Base-by-base conservation (phyloP, 2,329 filamentous ascomycete genomes). In the Didymosphaeria variabile region DNA sequence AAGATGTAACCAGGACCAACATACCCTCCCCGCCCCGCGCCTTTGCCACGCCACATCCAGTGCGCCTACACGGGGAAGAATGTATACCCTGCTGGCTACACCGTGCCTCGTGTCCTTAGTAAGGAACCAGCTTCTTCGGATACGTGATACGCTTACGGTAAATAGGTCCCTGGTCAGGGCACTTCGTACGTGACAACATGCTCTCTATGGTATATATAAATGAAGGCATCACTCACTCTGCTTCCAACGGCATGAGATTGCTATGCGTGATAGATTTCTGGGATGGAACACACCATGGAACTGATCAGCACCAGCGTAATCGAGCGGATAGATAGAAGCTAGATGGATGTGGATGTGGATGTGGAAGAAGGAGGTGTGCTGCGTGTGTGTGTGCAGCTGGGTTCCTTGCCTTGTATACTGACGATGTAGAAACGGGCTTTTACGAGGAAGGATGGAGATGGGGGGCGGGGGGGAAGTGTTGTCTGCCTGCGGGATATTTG, bases 201-300 rank as follows among this genome's bases (percentile, higher is more conserved):
- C n/a, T n/a, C n/a, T n/a, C n/a, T n/a, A n/a, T n/a, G n/a, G n/a
- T 9, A 21, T 55, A 23, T 55, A 23, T 6, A 7, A n/a, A 40
- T 5, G 32, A 1, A 32, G 2, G 2, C 19, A 12, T 45, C 10
- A 45, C 19, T 45, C n/a, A 7, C 7, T 6, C n/a, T 23, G 4
- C 10, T 21, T 10, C 6, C 19, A 42, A 17, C 8, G 12, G 9
- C 15, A 8, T 23, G n/a, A 2, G 34, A 36, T 6, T 29, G 26
- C 4, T 10, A 36, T 12, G 15, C 34, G 42, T 34, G 49, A 10
- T 42, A 57, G 47, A 19, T 44, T 75, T 75, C 56, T 75, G 68
- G 73, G 1, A 75, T 57, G 52, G 68, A 76, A n/a, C 62, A 69
- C n/a, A 76, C 72, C 72, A 74, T 74, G 40, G 72, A 75, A 55